A percentile compares a stretch with the other conserved stretches of the same genome.
Evolutionary conservation across 495 filamentous ascomycete genomes (phyloP).

Genomic region (Aspergillus sclerotioniger): DNA sequence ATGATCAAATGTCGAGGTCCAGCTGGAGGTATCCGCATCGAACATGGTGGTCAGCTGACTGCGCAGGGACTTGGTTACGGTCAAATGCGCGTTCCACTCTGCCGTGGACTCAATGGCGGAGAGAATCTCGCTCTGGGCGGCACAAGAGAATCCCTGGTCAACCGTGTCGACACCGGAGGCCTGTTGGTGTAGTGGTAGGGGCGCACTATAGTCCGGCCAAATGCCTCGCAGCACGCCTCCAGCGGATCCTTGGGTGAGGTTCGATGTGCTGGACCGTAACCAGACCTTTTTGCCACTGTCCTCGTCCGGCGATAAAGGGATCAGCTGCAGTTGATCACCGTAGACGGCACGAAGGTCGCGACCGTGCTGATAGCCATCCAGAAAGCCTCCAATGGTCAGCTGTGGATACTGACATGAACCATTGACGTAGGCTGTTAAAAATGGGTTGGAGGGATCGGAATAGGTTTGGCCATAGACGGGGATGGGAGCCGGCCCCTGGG

Average conservation of each 20-base stretch:
- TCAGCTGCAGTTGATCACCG: conserved; percentile 32
- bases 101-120: conserved; percentile 26
- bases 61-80: conserved; percentile 33
- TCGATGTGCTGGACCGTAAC: conserved; percentile 41
- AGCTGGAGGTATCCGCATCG: conserved; percentile 29
- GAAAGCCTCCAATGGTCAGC: conserved; percentile 42
- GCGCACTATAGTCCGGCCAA: conserved; percentile 34
- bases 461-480: conserved; percentile 43
- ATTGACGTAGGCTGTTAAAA: conserved; percentile 31
- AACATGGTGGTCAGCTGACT: conserved; percentile 35
- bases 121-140: conserved; percentile 26
- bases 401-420: conserved; percentile 46
- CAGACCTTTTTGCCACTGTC: conserved; percentile 27
- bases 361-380: conserved; percentile 44
- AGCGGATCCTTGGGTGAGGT: conserved; percentile 39
- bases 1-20: conserved; percentile 42
- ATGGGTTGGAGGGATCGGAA: conserved; percentile 38
- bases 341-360: conserved; percentile 40
- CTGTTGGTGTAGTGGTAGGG: conserved; percentile 42
- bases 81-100: conserved; percentile 39
- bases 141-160: conserved; percentile 38
- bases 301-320: conserved; percentile 21
- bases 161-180: conserved; percentile 37
- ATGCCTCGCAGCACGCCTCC: conserved; percentile 41
- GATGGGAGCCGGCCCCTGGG: conserved; percentile 26